phyloP scores from a whole-genome alignment of 164 flowering plant genomes.

The Platanus orientalis region DNA sequence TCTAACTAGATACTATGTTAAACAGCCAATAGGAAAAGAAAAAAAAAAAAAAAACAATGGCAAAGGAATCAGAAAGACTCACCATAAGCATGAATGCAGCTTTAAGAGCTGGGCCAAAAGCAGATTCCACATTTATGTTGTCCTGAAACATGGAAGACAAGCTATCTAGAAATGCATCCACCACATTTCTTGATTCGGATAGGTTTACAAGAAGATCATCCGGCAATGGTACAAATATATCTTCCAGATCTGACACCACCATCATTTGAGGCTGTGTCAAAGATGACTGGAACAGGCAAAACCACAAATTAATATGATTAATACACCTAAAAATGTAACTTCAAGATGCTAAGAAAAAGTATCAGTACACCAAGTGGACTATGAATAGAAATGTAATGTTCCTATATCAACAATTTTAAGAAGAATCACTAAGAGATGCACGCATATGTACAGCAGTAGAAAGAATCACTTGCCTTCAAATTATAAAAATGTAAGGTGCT shows the following conservation, averaged over 20 bases:
- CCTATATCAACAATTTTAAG: no score
- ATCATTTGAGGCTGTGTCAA: conserved; percentile 97
- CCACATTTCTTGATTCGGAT: conserved; percentile 88
- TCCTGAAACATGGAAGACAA: conserved; percentile 92
- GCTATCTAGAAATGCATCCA: conserved; percentile 90
- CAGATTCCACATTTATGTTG: conserved; percentile 84
- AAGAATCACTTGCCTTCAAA: conserved; percentile 70
- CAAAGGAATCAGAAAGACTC: conserved; percentile 15
- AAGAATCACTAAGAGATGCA: no score
- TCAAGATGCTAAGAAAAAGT: conserved; percentile 1
- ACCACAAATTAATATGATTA: conserved; percentile 13
- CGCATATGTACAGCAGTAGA: neutral
- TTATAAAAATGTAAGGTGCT: conserved; percentile 93
- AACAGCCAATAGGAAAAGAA: neutral
- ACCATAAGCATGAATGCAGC: conserved; percentile 96
- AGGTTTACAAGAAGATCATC: conserved; percentile 98
- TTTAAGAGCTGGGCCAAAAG: conserved; percentile 96
- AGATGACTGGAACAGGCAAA: conserved; percentile 65
- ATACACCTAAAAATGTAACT: neutral
- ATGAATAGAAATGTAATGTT: neutral
- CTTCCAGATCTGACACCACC: conserved; percentile 96
- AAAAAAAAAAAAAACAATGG: neutral
- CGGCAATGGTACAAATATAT: conserved; percentile 88
- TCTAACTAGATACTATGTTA: neutral
- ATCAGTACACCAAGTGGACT: neutral